Evolutionary conservation across 1,284 basidiomycete genomes (phyloP), one percentile per base, ranked within the genome.

Genomic region (Melampsora larici-populina): DNA sequence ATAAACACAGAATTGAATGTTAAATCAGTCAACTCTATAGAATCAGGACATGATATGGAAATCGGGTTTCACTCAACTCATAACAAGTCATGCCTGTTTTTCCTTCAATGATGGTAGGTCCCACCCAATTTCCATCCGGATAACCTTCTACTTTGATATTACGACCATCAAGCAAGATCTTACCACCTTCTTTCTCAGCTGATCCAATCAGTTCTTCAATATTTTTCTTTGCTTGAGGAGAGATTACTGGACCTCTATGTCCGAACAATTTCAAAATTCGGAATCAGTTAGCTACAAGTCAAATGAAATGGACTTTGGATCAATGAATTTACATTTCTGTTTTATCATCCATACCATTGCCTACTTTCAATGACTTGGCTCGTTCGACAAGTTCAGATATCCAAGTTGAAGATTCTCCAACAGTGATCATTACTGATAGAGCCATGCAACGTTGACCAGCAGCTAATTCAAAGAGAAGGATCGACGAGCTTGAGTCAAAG

Each of bases 91-190:
- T 97, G 21, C 87, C 87, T 8, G 91, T 91, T 24, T 87, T 87
- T 7, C 89, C 92, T 84, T 96, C 90, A 78, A 98, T 88, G 71
- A 99, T 87, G 4, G 94, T 96, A 0, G 96, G 94, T 3, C 94
- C 96, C 79, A 99, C 90, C 84, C 96, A 99, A 86, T 97, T 98
- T 46, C 96, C 96, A 74, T 92, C 85, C 7, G 92, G 91, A 84
- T 95, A 98, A 0, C 87, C 90, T 5, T 89, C 85, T 2, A 94
- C 91, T 60, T 86, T 83, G 79, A 89, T 83, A 58, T 88, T 87
- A 40, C 94, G 88, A 21, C 96, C 96, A 83, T 99, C 96, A 33
- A 98, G 89, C 75, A 90, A 86, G 80, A 98, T 91, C 81, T 89
- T 89, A 43, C 94, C 96, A 31, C 95, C 95, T 84, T 98, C 90